These are phyloP conservation scores for Ettlia oleoabundans DNA, from an alignment of 139 green algal genomes.

Conservation along the genomic window DNA sequence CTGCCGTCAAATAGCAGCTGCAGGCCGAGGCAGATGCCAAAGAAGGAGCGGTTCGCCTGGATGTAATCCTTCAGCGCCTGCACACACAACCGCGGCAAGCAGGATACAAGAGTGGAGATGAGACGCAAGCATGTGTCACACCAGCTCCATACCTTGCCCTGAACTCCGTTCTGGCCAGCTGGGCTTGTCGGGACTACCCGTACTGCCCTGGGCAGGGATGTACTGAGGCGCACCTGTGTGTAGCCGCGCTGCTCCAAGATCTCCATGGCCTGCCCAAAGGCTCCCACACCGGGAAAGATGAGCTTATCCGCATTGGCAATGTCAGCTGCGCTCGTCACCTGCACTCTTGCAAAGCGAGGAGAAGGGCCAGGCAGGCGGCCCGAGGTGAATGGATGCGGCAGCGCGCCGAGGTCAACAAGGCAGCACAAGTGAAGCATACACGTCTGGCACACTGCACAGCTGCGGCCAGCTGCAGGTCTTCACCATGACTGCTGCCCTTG, in stretches of 20 bases:
- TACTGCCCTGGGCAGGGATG: no score
- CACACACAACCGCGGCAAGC: no score
- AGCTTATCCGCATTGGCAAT: conserved; percentile 79
- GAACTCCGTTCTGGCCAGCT: no score
- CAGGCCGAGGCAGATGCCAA: conserved; percentile 98
- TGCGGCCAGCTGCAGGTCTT: no score
- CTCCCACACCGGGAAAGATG: conserved; percentile 97
- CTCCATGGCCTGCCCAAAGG: conserved; percentile 90
- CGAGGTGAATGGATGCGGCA: not conserved
- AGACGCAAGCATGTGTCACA: no score
- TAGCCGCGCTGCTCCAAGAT: conserved; percentile 74
- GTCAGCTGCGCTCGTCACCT: conserved; percentile 73
- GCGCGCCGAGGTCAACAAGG: not conserved
- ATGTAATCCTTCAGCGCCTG: conserved; percentile 90
- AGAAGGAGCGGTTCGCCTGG: conserved; percentile 83
- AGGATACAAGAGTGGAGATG: no score
- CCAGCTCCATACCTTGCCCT: no score
- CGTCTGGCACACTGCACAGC: no score
- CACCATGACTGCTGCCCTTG: no score
- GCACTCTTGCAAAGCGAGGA: conserved; percentile 22
- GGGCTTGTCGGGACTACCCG: no score
- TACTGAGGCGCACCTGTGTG: no score
- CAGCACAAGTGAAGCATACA: not conserved
- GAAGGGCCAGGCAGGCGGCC: no score
- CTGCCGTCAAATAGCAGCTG: conserved; percentile 98